These are phyloP conservation scores for Monilinia polystroma DNA, from an alignment of 2,329 filamentous ascomycete species.

Conservation along the genomic window DNA sequence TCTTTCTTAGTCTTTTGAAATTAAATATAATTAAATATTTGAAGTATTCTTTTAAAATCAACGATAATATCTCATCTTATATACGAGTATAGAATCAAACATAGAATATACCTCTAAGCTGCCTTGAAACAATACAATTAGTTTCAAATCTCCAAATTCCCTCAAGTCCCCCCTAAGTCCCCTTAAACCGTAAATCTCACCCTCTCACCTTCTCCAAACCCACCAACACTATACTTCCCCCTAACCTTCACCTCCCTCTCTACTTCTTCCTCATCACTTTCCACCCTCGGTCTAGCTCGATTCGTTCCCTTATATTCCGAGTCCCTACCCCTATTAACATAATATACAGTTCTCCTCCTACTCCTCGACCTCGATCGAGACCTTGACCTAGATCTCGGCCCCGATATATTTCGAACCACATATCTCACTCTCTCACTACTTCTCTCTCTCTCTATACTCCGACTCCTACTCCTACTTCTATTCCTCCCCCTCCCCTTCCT, in stretches of 20 bases:
- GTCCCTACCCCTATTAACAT: neutral
- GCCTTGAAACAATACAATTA: neutral
- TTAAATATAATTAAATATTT: no score
- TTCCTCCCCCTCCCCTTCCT: neutral
- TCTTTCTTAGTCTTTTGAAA: no score
- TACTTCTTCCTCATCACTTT: conserved; percentile 2
- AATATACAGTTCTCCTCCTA: neutral
- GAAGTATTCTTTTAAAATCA: no score
- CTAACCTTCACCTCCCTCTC: neutral
- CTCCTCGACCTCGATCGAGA: neutral
- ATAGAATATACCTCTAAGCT: no score
- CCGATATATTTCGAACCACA: neutral
- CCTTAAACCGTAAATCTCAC: conserved; percentile 1
- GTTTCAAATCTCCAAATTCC: neutral
- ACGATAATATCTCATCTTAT: no score
- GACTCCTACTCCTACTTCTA: neutral
- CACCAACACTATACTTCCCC: neutral
- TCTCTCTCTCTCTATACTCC: no score
- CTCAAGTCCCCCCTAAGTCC: neutral
- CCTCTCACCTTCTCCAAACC: no score
- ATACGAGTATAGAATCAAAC: no score
- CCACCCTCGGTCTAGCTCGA: no score
- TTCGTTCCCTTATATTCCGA: no score
- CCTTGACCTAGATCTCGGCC: neutral
- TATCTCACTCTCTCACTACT: neutral